Evolutionary conservation across 2,329 filamentous ascomycete genomes (phyloP).

Genomic region (Cladophialophora bantiana): DNA sequence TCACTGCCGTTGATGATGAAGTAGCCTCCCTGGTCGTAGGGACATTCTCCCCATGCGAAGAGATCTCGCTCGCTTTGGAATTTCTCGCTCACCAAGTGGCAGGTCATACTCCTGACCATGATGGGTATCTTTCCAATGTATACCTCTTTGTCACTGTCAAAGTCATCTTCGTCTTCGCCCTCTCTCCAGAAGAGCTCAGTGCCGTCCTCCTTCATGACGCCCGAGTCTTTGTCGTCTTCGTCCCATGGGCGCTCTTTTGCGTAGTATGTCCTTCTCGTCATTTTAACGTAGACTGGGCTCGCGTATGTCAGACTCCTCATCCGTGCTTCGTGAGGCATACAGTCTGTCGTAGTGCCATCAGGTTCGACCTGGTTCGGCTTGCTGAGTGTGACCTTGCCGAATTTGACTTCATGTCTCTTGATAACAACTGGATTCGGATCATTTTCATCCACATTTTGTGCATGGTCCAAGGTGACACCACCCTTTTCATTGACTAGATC

Average conservation of each 20-base stretch:
- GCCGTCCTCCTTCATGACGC: constrained; percentile 52
- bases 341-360: constrained; percentile 82
- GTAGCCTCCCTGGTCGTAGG: constrained; percentile 97
- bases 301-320: constrained; percentile 96
- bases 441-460: constrained; percentile 76
- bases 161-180: constrained; percentile 56
- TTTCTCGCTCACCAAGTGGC: constrained; percentile 65
- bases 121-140: constrained; percentile 96
- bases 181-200: constrained; percentile 43
- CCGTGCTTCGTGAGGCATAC: constrained; percentile 93
- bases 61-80: constrained; percentile 75
- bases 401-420: constrained; percentile 93
- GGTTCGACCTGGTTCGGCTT: constrained; percentile 91
- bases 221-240: constrained; percentile 59
- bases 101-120: constrained; percentile 98
- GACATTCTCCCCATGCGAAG: constrained; percentile 93
- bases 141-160: constrained; percentile 70
- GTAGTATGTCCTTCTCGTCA: constrained; percentile 82
- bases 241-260: constrained; percentile 79
- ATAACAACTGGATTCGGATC: constrained; percentile 79
- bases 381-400: constrained; percentile 87
- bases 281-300: constrained; percentile 86
- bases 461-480: constrained; percentile 90
- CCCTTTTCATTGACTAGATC: constrained; percentile 93
- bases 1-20: constrained; percentile 99